Evolutionary conservation across 1,284 basidiomycete species (phyloP).

Genomic region (Phylloporus sp.): DNA sequence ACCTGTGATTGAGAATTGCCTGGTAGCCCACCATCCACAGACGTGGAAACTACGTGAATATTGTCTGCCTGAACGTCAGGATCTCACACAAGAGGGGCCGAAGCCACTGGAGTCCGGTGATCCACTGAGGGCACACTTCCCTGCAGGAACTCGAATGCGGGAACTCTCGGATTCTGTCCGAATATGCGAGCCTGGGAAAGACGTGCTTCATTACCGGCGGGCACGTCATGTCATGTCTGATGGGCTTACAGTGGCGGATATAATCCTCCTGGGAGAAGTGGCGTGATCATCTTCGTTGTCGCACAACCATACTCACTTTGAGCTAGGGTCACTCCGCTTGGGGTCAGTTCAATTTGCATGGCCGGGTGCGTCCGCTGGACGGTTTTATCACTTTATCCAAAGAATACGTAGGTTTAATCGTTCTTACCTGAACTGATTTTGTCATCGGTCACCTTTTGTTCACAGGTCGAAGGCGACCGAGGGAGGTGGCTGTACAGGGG

Average conservation of each 20-base stretch:
- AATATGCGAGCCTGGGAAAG: slow-evolving; percentile 24
- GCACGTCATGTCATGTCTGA: slow-evolving; percentile 2
- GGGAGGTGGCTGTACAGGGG: slow-evolving; percentile 80
- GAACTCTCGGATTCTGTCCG: slow-evolving; percentile 25
- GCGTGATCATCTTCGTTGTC: not conserved
- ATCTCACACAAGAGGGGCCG: slow-evolving; percentile 7
- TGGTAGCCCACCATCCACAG: slow-evolving; percentile 72
- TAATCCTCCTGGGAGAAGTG: slow-evolving; percentile 75
- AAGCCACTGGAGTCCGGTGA: slow-evolving; percentile 30
- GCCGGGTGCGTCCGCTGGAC: slow-evolving; percentile 70
- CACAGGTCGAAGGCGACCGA: slow-evolving; percentile 64
- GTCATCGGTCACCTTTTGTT: slow-evolving; percentile 4
- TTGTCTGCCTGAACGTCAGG: slow-evolving; percentile 48
- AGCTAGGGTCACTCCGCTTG: slow-evolving; percentile 77
- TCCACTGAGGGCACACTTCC: slow-evolving; percentile 42
- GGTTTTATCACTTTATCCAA: slow-evolving; percentile 74
- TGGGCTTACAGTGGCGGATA: slow-evolving; percentile 43
- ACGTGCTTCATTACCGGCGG: slow-evolving; percentile 48
- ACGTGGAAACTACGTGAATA: slow-evolving; percentile 79
- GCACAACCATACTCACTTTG: slow-evolving; percentile 7
- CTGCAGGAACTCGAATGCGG: slow-evolving; percentile 20
- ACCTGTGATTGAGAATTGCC: slow-evolving; percentile 53
- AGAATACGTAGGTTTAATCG: slow-evolving; percentile 62
- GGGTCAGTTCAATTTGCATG: slow-evolving; percentile 75
- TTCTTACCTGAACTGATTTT: not conserved